These are phyloP conservation scores for Rhizomucor pusillus DNA, from an alignment of 371 early-diverging fungal genomes.

Conservation along the genomic window DNA sequence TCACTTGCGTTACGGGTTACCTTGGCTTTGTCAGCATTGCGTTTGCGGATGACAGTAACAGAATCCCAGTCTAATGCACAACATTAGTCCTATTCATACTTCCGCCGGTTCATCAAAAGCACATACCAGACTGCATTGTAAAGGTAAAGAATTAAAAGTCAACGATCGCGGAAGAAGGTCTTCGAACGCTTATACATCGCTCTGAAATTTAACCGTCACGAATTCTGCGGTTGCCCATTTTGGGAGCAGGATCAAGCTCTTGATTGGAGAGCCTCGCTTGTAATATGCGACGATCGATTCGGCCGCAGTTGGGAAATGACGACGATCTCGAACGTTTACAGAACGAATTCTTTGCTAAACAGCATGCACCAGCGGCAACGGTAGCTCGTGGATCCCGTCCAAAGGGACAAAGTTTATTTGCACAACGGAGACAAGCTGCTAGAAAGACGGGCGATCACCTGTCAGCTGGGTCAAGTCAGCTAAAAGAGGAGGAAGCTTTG, in stretches of 20 bases:
- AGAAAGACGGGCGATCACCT: background rate
- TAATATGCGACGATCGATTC: slow-evolving; percentile 20
- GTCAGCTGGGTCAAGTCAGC: background rate
- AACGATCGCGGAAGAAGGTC: background rate
- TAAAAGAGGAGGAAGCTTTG: slow-evolving; percentile 12
- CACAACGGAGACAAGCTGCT: slow-evolving; percentile 25
- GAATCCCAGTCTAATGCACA: slow-evolving; percentile 69
- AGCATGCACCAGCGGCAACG: slow-evolving; percentile 46
- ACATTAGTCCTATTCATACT: background rate
- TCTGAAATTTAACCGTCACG: background rate
- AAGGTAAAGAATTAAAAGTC: background rate
- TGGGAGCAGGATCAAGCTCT: background rate
- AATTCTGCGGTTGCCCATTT: background rate
- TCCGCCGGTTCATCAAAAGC: background rate
- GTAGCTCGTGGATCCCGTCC: slow-evolving; percentile 30
- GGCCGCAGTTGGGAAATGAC: slow-evolving; percentile 31
- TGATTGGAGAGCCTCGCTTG: background rate
- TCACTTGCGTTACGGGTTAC: slow-evolving; percentile 66
- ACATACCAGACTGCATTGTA: background rate
- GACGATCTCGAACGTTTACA: slow-evolving; percentile 63
- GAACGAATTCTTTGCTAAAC: slow-evolving; percentile 47
- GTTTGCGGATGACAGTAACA: slow-evolving; percentile 79
- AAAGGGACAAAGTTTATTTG: slow-evolving; percentile 38
- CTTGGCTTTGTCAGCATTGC: slow-evolving; percentile 56
- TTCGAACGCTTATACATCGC: background rate